Evolutionary conservation across 2,329 filamentous ascomycete species (phyloP).

Genomic region (Hypoxylon sp.): DNA sequence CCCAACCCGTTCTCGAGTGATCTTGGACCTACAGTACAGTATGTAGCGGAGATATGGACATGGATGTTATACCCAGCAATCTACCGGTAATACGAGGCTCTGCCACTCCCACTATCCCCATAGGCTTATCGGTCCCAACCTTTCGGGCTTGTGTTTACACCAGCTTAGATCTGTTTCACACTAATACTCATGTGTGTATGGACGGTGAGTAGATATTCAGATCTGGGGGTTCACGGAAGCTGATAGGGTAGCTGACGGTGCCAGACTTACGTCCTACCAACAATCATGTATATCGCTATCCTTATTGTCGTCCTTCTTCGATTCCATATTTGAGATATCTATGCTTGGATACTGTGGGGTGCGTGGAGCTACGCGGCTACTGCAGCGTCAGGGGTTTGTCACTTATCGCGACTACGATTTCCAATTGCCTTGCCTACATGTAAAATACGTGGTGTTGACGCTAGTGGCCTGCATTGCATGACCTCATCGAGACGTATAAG

Average conservation of each 20-base stretch:
- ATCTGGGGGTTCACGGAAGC: slow-evolving; percentile 14
- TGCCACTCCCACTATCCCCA: background rate
- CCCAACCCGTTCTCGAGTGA: background rate
- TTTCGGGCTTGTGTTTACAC: slow-evolving; percentile 14
- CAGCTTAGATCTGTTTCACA: slow-evolving; percentile 30
- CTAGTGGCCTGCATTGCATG: slow-evolving; percentile 24
- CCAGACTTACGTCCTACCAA: background rate
- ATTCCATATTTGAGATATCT: slow-evolving; percentile 6
- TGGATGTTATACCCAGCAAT: slow-evolving; percentile 11
- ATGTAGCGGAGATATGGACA: slow-evolving; percentile 18
- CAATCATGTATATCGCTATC: background rate
- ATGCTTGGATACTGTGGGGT: slow-evolving; percentile 29
- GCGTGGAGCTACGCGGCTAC: slow-evolving; percentile 33
- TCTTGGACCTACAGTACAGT: background rate
- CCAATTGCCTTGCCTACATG: slow-evolving; percentile 22
- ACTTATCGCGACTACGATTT: slow-evolving; percentile 12
- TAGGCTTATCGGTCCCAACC: slow-evolving; percentile 14
- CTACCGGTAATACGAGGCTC: slow-evolving; percentile 13
- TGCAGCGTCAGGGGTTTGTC: slow-evolving; percentile 27
- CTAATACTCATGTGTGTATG: background rate
- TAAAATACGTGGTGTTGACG: slow-evolving; percentile 17
- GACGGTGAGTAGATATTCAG: background rate
- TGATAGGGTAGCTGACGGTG: background rate
- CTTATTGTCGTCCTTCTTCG: slow-evolving; percentile 11
- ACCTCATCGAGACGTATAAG: slow-evolving; percentile 12